Evolutionary conservation across 78 protist species (phyloP), one percentile per base, ranked within the genome.

Genomic region (Paulinella micropora): DNA sequence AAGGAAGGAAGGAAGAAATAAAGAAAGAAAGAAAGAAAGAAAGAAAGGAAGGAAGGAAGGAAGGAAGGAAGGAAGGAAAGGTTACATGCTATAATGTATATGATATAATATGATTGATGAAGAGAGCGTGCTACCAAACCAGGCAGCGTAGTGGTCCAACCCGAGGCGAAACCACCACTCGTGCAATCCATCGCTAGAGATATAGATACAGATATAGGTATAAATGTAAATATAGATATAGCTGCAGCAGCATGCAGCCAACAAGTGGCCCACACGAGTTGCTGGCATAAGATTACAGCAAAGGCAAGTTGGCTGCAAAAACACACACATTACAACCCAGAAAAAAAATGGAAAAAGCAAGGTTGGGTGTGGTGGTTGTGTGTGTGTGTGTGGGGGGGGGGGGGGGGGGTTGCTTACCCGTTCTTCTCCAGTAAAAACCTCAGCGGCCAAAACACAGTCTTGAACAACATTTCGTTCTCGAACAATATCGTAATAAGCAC

Each of bases 151-250:
- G n/a, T 85, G 86, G 88, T 93, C 95, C 0, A 93, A 87, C 15
- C 84, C 39, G n/a, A 92, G 87, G 23, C 95, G 86, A 88, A 93
- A 93, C 34, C 2, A 15, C 95, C 95, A 93, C 91, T 93, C 95
- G 77, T 84, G 51, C 73, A 90, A 15, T n/a, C 41, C 0, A 0
- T 84, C 89, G 35, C 29, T 77, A 15, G 29, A 77, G 35, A 15
- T 3, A 3, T 3, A 3, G 29, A 3, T 3, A 3, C 34, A 15
- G 29, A 28, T 3, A 1, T 82, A 29, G 0, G 87, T 36, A n/a
- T 51, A 51, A 23, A 51, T 51, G 15, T 51, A 51, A 23, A 51
- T 51, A 51, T 51, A 51, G 6, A 51, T 51, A 51, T 51, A 51
- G 6, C 6, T 51, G 15, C 15, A 51, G 6, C 26, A 1, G 64